These are phyloP conservation scores for Halenospora varia DNA, from an alignment of 495 filamentous ascomycete species.

Conservation along the genomic window DNA sequence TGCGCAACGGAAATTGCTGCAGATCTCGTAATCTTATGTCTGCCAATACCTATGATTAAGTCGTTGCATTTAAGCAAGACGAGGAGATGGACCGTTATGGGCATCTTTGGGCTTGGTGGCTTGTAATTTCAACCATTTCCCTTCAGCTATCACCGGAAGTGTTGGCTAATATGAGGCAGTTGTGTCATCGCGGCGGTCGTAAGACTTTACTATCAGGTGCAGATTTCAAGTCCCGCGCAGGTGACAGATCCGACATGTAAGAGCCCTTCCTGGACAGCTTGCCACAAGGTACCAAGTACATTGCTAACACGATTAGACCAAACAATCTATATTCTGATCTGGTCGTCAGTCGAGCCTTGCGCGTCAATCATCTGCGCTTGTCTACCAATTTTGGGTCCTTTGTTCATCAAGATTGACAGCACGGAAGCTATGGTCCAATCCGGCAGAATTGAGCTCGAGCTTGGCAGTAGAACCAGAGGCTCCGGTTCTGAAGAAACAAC, in stretches of 20 bases:
- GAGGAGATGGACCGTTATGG: background rate
- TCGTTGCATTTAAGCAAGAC: background rate
- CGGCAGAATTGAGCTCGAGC: no score
- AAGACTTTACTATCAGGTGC: no score
- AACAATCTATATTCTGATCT: background rate
- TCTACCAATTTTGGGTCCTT: background rate
- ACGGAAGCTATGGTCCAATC: no score
- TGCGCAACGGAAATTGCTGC: background rate
- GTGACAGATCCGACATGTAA: no score
- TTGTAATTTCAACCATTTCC: background rate
- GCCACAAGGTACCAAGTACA: no score
- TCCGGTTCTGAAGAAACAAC: no score
- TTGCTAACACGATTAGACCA: background rate
- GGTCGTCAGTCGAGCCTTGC: background rate
- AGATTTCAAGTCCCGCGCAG: no score
- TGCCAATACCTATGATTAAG: background rate
- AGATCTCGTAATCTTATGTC: background rate
- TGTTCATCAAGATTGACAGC: no score
- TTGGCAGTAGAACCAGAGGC: no score
- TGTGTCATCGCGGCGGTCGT: no score
- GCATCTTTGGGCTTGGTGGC: background rate
- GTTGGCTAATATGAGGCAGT: background rate
- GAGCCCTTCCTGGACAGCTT: no score
- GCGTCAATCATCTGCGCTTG: background rate
- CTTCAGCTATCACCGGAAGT: background rate